Evolutionary conservation across 2,329 filamentous ascomycete genomes (phyloP).

Genomic region (Colletotrichum cereale): DNA sequence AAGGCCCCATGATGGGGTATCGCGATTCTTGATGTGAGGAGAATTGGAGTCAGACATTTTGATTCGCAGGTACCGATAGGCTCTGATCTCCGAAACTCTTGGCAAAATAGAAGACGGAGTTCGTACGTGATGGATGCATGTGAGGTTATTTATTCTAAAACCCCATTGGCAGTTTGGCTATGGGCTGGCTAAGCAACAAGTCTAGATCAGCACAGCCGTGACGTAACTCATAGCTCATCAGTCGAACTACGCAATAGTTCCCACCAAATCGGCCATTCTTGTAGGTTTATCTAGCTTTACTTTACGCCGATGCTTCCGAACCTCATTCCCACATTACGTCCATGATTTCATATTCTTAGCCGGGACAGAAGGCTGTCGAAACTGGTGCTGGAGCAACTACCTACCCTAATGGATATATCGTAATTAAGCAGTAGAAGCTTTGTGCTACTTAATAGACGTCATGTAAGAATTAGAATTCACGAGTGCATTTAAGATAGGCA

Average conservation of each 20-base stretch:
- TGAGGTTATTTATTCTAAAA: not conserved
- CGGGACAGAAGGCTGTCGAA: not conserved
- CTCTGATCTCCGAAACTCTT: not conserved
- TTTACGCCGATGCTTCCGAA: not conserved
- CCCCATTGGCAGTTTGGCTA: not conserved
- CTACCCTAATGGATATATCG: not conserved
- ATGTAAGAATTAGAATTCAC: not conserved
- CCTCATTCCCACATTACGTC: not conserved
- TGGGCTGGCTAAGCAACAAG: not conserved
- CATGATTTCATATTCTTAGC: not conserved
- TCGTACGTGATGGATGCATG: not conserved
- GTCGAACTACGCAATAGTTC: constrained; percentile 25
- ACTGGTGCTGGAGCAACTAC: not conserved
- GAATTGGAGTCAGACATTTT: constrained; percentile 42
- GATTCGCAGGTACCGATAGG: not conserved
- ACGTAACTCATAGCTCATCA: constrained; percentile 31
- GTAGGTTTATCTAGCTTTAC: not conserved
- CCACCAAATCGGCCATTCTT: constrained; percentile 3
- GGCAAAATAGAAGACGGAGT: not conserved
- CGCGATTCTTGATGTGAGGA: constrained; percentile 43
- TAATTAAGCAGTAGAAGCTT: too few relatives aligned
- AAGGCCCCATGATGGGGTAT: constrained; percentile 45
- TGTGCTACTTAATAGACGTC: too few relatives aligned
- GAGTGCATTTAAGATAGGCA: not conserved
- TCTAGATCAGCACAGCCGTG: constrained; percentile 15